A percentile compares a stretch with the other conserved stretches of the same genome.
phyloP scores from a whole-genome alignment of 768 basidiomycete genomes.

The Tylopilus felleus region DNA sequence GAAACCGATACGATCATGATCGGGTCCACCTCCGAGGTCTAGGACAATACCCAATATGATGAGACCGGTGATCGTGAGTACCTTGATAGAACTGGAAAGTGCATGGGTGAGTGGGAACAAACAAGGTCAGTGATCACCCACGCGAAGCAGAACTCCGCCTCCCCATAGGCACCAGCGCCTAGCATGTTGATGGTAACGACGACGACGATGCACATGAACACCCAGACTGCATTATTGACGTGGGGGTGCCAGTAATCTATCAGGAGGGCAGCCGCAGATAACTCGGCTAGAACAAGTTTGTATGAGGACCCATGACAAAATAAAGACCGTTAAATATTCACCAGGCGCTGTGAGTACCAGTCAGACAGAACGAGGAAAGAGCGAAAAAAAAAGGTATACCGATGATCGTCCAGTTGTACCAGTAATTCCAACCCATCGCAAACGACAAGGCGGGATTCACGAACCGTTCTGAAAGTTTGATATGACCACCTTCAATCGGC shows the following conservation, averaged over 20 bases:
- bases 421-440: slow-evolving; percentile 55
- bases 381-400: slow-evolving; percentile 1
- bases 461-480: slow-evolving; percentile 78
- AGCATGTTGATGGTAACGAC: slow-evolving; percentile 73
- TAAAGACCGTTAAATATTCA: slow-evolving; percentile 4
- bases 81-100: slow-evolving; percentile 67
- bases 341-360: slow-evolving; percentile 20
- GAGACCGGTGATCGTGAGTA: slow-evolving; percentile 75
- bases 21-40: slow-evolving; percentile 86
- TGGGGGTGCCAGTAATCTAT: slow-evolving; percentile 66
- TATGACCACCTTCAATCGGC: slow-evolving; percentile 77
- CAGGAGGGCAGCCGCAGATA: slow-evolving; percentile 58
- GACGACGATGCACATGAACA: slow-evolving; percentile 71
- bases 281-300: slow-evolving; percentile 22
- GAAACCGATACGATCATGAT: slow-evolving; percentile 61
- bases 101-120: not conserved
- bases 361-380: not conserved
- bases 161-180: slow-evolving; percentile 77
- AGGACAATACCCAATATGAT: slow-evolving; percentile 70
- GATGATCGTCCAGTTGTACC: slow-evolving; percentile 36
- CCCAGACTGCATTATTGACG: slow-evolving; percentile 72
- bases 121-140: slow-evolving; percentile 22
- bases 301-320: not conserved
- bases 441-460: slow-evolving; percentile 70
- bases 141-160: slow-evolving; percentile 86